Evolutionary conservation across 176 grass and related monocot species (phyloP).

Genomic region (Eleusine coracana): DNA sequence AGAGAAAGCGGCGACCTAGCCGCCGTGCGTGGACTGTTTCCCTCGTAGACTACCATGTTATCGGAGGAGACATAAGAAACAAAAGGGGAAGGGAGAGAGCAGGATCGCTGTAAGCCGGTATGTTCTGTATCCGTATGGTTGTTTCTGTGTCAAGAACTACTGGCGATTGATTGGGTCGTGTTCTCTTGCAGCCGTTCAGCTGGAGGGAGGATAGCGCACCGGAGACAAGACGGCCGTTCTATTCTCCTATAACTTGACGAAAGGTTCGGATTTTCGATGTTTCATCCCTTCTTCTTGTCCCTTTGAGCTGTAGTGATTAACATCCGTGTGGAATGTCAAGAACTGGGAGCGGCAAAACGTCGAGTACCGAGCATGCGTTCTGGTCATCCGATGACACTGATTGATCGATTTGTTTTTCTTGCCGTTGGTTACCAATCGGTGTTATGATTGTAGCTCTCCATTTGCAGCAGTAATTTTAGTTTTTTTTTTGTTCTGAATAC

Average conservation of each 20-base stretch:
- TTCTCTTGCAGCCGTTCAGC: conserved; percentile 18
- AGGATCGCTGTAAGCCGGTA: background rate
- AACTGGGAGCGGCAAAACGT: conserved; percentile 3
- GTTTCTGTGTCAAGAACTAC: background rate
- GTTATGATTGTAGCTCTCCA: background rate
- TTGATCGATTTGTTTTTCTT: background rate
- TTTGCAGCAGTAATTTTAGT: background rate
- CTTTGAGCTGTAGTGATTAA: background rate
- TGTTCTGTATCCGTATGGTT: background rate
- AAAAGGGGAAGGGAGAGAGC: background rate
- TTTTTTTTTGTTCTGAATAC: background rate
- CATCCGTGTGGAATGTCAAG: background rate
- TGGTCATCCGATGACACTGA: background rate
- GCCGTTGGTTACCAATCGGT: background rate
- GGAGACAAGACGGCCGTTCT: background rate
- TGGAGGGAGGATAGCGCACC: background rate
- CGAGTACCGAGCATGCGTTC: conserved; percentile 16
- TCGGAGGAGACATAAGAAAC: background rate
- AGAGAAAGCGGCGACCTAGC: background rate
- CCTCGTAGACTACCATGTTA: background rate
- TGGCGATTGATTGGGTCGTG: background rate
- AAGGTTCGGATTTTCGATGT: conserved; percentile 2
- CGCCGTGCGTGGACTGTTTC: background rate
- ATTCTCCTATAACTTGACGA: background rate
- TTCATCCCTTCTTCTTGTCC: background rate